Evolutionary conservation across 106 monocot genomes (phyloP).

Genomic region (Phalaenopsis equestris): DNA sequence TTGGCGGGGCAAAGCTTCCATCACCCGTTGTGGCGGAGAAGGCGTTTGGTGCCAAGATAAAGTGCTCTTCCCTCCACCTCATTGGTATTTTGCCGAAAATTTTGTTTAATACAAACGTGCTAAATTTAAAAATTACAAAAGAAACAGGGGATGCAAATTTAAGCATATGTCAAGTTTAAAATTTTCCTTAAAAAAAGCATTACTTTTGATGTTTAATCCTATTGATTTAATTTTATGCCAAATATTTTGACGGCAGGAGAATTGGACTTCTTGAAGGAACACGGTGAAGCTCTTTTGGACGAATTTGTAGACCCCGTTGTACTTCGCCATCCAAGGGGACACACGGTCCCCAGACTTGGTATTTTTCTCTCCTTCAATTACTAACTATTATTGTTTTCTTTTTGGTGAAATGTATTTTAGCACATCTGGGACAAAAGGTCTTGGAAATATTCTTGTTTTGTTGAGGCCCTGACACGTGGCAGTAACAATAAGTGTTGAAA

Average conservation of each 20-base stretch:
- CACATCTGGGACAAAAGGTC: too few species aligned
- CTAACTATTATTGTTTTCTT: background rate
- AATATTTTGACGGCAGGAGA: slow-evolving; percentile 30
- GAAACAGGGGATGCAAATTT: too few species aligned
- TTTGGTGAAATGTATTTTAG: too few species aligned
- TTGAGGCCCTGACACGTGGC: too few species aligned
- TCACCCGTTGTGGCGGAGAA: slow-evolving; percentile 31
- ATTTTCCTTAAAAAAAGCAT: too few species aligned
- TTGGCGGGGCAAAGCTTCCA: slow-evolving; percentile 38
- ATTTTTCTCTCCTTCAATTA: background rate
- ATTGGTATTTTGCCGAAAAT: slow-evolving; percentile 20
- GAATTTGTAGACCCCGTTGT: slow-evolving; percentile 39
- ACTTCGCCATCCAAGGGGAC: slow-evolving; percentile 56
- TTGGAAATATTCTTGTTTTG: background rate
- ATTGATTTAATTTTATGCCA: too few species aligned
- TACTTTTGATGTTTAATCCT: too few species aligned
- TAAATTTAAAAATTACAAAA: too few species aligned
- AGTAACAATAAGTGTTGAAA: too few species aligned
- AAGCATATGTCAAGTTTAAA: too few species aligned
- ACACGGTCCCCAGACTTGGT: slow-evolving; percentile 72
- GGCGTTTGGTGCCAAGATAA: slow-evolving; percentile 34
- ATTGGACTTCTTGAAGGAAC: slow-evolving; percentile 34
- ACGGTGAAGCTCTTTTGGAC: slow-evolving; percentile 40
- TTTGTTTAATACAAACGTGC: too few species aligned
- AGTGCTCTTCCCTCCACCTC: slow-evolving; percentile 49